Conservation (phyloP, 78 protist genomes). For the Trichosphaerium sp. region DNA sequence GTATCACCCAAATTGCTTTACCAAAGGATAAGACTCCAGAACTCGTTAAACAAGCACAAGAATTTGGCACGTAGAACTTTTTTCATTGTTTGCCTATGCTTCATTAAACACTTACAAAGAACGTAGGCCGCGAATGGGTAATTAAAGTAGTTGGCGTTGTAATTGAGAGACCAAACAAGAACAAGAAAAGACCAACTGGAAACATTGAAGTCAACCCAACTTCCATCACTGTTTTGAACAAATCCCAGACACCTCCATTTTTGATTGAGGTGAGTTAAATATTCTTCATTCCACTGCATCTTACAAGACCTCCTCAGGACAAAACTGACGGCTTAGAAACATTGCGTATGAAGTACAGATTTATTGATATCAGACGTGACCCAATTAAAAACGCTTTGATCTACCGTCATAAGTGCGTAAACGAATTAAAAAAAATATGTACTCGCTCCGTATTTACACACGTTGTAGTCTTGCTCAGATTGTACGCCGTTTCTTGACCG, state of each 20-base stretch:
- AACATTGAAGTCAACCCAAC: not conserved
- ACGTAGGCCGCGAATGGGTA: no score
- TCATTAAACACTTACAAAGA: not conserved
- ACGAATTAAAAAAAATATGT: constrained; percentile 32
- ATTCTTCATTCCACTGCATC: not conserved
- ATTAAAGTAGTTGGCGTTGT: not conserved
- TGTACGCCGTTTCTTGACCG: constrained; percentile 3
- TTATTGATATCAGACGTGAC: constrained; percentile 61
- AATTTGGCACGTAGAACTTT: no score
- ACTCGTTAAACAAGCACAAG: no score
- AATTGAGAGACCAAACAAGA: not conserved
- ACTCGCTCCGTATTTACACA: no score
- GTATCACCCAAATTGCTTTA: no score
- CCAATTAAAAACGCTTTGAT: no score
- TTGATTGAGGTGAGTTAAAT: not conserved
- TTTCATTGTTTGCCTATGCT: no score
- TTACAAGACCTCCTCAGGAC: not conserved
- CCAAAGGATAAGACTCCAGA: no score
- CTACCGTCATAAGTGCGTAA: no score
- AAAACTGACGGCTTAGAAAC: constrained; percentile 4
- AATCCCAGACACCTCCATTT: not conserved
- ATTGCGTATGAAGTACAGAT: constrained; percentile 50
- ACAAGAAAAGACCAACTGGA: not conserved
- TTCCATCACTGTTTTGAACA: not conserved
- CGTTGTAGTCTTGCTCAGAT: constrained; percentile 1